Base-by-base conservation (phyloP, 176 grass and related monocot species). In the Oryza glumipatula region DNA sequence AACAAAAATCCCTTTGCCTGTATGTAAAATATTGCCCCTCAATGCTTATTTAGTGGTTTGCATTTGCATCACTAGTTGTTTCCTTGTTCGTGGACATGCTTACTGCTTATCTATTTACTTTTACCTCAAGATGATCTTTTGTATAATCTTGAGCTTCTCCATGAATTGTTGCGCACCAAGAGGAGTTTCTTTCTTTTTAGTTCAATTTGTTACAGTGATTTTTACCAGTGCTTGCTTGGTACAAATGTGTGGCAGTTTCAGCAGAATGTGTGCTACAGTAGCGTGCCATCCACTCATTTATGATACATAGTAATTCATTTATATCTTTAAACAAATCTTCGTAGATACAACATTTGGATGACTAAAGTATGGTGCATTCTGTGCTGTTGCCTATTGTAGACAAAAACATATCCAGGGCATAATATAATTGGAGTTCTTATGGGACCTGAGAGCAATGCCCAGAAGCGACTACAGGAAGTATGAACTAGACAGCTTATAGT, bases 381-480 rank as follows among this genome's bases (percentile, higher is more conserved):
- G 11, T 86, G 78, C 10, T 70, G 41, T 91, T 84, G 38, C 16
- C 43, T 52, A 80, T 81, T 90, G 80, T 84, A 95, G 96, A 78
- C 73, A 78, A 91, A 87, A 85, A 61, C 83, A 87, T 65, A 95
- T 76, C 74, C 80, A 81, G 86, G 91, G 56, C 75, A 88, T 80
- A 95, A 88, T 90, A 87, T 94, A 68, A 82, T 98, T 88, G 88
- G 89, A 73, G 65, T 95, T 82, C 89, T 98, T 79, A 83, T 98
- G 81, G 93, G 93, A 35, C 88, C 89, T 68, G 89, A 91, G 66
- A 98, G 83, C 77, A 92, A 92, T 87, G 85, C 85, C 21, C 90
- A 93, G 80, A 97, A 92, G 86, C 88, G 81, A 54, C 76, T 97
- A 14, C 89, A 94, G 74, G 90, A 97, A 87, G 95, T 97, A 97